phyloP scores from a whole-genome alignment of 441 rosid genomes.

The Croton laevigatus region DNA sequence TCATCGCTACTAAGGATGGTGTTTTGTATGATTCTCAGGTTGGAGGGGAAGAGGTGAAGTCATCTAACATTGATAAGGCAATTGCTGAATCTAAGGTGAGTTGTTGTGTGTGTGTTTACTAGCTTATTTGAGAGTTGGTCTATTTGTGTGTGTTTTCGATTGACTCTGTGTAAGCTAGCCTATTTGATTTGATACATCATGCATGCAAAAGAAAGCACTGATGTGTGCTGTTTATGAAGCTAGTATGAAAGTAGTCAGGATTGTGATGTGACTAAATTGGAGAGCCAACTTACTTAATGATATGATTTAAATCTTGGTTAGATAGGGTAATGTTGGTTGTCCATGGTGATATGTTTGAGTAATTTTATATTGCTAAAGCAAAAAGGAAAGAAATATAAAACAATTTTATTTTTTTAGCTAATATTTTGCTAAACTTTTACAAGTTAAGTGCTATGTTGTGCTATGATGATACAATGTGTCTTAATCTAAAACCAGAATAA shows the following conservation, averaged over 20 bases:
- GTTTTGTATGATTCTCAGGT: slow-evolving; percentile 15
- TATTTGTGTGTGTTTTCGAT: background rate
- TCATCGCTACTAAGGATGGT: slow-evolving; percentile 10
- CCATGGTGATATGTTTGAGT: background rate
- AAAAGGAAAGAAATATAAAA: background rate
- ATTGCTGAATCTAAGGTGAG: slow-evolving; percentile 31
- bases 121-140: background rate
- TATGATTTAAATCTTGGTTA: background rate
- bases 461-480: background rate
- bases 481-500: background rate
- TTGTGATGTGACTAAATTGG: background rate
- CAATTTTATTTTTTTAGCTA: background rate
- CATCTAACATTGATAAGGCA: slow-evolving; percentile 25
- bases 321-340: background rate
- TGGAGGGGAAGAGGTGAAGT: slow-evolving; percentile 25
- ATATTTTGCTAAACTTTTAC: background rate
- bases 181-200: too few relatives aligned
- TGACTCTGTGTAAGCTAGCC: too few relatives aligned
- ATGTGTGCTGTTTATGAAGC: too few relatives aligned
- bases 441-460: background rate
- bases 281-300: background rate
- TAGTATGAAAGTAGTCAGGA: background rate
- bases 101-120: background rate
- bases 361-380: background rate
- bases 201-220: too few relatives aligned